phyloP scores from a whole-genome alignment of 208 protist species.

The Leptomonas pyrrhocoris region DNA sequence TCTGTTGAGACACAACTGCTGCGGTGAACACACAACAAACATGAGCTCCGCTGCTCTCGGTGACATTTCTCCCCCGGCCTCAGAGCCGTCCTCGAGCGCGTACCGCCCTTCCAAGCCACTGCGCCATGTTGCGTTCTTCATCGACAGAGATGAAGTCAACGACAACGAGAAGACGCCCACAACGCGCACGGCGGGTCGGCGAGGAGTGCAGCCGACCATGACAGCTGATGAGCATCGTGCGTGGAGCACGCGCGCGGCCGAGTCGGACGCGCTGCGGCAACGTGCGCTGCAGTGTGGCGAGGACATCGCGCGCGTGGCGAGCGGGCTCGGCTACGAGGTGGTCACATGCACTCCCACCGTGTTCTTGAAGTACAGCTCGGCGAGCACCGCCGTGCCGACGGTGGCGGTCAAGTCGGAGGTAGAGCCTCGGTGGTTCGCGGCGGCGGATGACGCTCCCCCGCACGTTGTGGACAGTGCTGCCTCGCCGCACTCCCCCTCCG shows the following conservation, averaged over 20 bases:
- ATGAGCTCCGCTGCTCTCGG: slow-evolving; percentile 21
- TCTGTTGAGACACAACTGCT: not conserved
- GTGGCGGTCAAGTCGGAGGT: slow-evolving; percentile 11
- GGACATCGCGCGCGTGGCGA: slow-evolving; percentile 44
- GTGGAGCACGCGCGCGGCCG: slow-evolving; percentile 18
- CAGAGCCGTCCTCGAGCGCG: slow-evolving; percentile 1
- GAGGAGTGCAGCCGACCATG: not conserved
- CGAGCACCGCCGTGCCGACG: not conserved
- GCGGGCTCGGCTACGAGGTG: slow-evolving; percentile 54
- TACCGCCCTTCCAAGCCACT: not conserved
- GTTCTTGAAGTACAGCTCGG: slow-evolving; percentile 15
- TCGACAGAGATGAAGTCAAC: slow-evolving; percentile 17
- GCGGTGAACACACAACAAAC: not conserved
- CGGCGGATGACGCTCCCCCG: not conserved
- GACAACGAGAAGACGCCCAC: slow-evolving; percentile 7
- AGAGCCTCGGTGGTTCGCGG: not conserved
- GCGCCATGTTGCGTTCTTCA: slow-evolving; percentile 33
- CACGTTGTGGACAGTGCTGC: not conserved
- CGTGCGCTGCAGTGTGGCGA: slow-evolving; percentile 39
- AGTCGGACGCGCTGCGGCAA: slow-evolving; percentile 47
- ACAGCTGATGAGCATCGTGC: slow-evolving; percentile 12
- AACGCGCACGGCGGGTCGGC: not conserved
- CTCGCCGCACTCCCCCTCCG: not conserved
- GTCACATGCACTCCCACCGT: slow-evolving; percentile 32
- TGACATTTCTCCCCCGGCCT: not conserved